Base-by-base conservation (phyloP, 2,329 filamentous ascomycete genomes). In the Colletotrichum lentis region DNA sequence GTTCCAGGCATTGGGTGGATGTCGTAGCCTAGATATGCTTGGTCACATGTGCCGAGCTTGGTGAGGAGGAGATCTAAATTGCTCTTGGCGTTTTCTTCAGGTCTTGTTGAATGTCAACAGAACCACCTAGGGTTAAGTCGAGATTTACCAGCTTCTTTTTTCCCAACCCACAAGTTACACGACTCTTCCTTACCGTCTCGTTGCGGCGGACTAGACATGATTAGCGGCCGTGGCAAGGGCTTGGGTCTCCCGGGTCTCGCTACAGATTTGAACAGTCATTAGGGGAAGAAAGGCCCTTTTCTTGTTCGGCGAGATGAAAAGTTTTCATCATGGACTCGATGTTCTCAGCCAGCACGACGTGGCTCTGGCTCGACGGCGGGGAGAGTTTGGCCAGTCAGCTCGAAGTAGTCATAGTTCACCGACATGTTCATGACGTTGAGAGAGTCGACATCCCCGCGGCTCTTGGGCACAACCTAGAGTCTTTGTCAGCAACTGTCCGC, bases 361-460 rank as follows among this genome's bases (percentile, higher is more conserved):
- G 58, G 64, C 69, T 41, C 64, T 46, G 14, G 47, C 72, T 71
- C 22, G 67, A 69, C 0, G 69, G 52, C 16, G 69, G 69, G 1
- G 72, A 52, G 37, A 74, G 71, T 2, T 67, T 62, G 14, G 72
- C n/a, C n/a, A n/a, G n/a, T 57, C 12, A 74, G n/a, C 12, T 71
- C 66, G 20, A 65, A 64, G 20, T 74, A 69, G 27, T 69, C 56
- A 44, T 72, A 74, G 37, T 71, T 62, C 53, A 73, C 62, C 5
- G 41, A 27, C 7, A 53, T 8, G 37, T 63, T 39, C 62, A 24
- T 53, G 27, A 43, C 16, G 41, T 61, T 7, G 44, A 6, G 18
- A 37, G 52, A 52, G 0, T 63, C 44, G 5, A 67, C 37, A n/a
- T 67, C 53, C 11, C 52, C 52, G 16, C 60, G 39, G 3, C 44